phyloP scores from a whole-genome alignment of 305 asterid species.

The Rubia tinctorum region DNA sequence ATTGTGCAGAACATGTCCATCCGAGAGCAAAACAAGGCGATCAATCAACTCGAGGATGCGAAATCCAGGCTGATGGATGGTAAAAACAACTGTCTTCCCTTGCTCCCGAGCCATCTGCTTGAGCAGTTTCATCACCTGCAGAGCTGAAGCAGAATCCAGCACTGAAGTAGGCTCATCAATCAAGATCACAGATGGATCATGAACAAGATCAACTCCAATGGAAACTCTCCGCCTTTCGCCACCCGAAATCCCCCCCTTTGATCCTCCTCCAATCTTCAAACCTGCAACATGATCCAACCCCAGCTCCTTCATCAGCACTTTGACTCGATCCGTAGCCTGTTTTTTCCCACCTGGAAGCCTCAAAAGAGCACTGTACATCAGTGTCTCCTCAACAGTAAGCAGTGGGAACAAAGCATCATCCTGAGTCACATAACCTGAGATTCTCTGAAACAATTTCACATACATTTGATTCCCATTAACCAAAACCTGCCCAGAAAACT shows the following conservation, averaged over 20 bases:
- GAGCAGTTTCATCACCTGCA: constrained; percentile 43
- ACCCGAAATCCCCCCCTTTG: constrained; percentile 63
- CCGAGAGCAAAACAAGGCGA: constrained; percentile 42
- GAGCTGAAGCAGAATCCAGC: constrained; percentile 67
- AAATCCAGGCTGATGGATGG: constrained; percentile 78
- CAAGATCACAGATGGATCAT: constrained; percentile 59
- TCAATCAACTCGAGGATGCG: constrained; percentile 52
- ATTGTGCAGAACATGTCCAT: constrained; percentile 55
- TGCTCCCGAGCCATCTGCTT: constrained; percentile 48
- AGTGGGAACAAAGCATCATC: constrained; percentile 68
- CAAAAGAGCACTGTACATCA: constrained; percentile 64
- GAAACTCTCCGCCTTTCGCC: constrained; percentile 82
- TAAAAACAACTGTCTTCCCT: constrained; percentile 47
- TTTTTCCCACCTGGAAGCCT: constrained; percentile 33
- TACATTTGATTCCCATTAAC: constrained; percentile 40
- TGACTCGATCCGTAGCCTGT: constrained; percentile 30
- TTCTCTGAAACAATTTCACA: constrained; percentile 35
- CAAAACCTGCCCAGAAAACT: constrained; percentile 51
- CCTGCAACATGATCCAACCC: constrained; percentile 53
- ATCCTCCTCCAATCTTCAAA: constrained; percentile 49
- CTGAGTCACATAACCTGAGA: constrained; percentile 73
- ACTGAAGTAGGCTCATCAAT: constrained; percentile 84
- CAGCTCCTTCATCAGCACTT: constrained; percentile 50
- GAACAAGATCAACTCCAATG: constrained; percentile 68
- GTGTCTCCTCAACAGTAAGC: constrained; percentile 72